These are phyloP conservation scores for Nephelium lappaceum DNA, from an alignment of 345 rosid species.

Conservation along the genomic window DNA sequence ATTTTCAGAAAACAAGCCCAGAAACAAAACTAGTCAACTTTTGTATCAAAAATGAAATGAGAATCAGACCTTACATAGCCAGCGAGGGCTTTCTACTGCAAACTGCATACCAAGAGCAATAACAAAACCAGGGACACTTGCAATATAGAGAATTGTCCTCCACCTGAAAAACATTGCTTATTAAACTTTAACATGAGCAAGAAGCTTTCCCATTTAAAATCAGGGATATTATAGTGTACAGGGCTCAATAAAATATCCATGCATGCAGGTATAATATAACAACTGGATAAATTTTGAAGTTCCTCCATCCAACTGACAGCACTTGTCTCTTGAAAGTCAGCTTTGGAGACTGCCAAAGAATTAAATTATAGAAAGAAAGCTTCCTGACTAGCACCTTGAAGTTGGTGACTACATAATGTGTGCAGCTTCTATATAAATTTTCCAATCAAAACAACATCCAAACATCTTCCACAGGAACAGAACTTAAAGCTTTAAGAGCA, in stretches of 20 bases:
- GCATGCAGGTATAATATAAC: background rate
- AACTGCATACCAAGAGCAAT: conserved; percentile 74
- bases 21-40: conserved; percentile 12
- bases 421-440: background rate
- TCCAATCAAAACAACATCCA: background rate
- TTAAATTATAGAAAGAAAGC: background rate
- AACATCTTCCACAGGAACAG: background rate
- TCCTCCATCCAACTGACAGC: background rate
- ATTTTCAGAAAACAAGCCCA: conserved; percentile 21
- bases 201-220: background rate
- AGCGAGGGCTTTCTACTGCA: conserved; percentile 84
- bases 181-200: conserved; percentile 6
- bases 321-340: background rate
- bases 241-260: background rate
- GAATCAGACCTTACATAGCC: conserved; percentile 72
- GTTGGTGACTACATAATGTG: background rate
- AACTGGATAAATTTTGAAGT: background rate
- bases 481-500: background rate
- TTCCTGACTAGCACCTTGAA: background rate
- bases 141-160: conserved; percentile 70
- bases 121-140: conserved; percentile 60
- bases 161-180: conserved; percentile 56
- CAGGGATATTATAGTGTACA: background rate
- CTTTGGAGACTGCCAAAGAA: background rate
- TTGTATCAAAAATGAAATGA: conserved; percentile 8